Evolutionary conservation across 1,139 yeast genomes (phyloP), one percentile per base, ranked within the genome.

Genomic region (Hansenula lynferdii): DNA sequence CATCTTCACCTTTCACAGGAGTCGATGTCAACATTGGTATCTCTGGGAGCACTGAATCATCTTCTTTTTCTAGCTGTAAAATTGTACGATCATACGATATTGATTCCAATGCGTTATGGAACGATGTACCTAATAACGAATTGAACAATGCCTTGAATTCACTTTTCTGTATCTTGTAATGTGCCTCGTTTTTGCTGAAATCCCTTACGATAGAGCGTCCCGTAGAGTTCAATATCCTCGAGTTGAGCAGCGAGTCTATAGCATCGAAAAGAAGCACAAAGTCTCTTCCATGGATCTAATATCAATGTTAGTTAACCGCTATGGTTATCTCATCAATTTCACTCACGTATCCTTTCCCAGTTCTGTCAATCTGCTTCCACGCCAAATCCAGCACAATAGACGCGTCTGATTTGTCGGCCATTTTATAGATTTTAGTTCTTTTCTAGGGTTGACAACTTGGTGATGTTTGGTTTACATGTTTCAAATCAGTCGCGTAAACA

Each of bases 361-460:
- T 43, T 4, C 39, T 38, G 38, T 61, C 65, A 5, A 61, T 40
- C 22, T 53, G 53, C 6, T 39, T 36, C 68, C 68, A 63, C 5
- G 62, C 62, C 14, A 43, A 40, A 23, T 58, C 54, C 15, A 53
- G 39, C 17, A 43, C 41, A 4, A 46, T 39, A 5, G 49, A 40
- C 2, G 46, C 36, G 6, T 31, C 26, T 4, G 32, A 34, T 14
- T 21, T 27, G 9, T 36, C 25, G 4, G 15, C 26, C 17, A 24
- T 24, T 7, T 9, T 20, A 20, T 6, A 6, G 22, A 8, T 20
- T 20, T 6, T 20, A 6, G 22, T 20, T 20, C 22, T 20, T 20
- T 10, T 22, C 11, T 22, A 7, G 4, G n/a, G n/a, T n/a, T n/a
- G n/a, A n/a, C n/a, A n/a, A n/a, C n/a, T n/a, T n/a, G n/a, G n/a